Base-by-base conservation (phyloP, 2,329 filamentous ascomycete genomes). In the Xylariomycetidae sp. region DNA sequence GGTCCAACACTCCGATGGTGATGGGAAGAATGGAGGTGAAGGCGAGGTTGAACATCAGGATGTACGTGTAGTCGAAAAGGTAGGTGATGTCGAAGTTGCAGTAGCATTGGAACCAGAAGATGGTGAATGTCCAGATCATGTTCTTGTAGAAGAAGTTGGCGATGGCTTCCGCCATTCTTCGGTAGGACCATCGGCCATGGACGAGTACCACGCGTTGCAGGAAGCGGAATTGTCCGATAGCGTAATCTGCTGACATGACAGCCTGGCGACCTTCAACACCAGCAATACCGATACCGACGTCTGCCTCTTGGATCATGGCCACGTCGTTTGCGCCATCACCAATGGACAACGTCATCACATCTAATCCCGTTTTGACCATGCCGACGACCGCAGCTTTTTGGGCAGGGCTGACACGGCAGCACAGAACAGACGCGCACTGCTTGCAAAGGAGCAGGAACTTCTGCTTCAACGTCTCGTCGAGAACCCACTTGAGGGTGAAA, bases 71-170 rank as follows among this genome's bases (percentile, higher is more conserved):
- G 60, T 98, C 92, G 65, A 93, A 95, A 33, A 95, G 78, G 57
- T 95, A 96, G 28, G 90, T 90, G 60, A 90, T 88, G 65, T 98
- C 92, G 59, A 93, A 95, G 63, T 94, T 83, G 68, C 85, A 87
- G 63, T 84, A 98, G 34, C 95, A 86, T 57, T 93, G 88, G 62
- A 85, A 98, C 90, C 90, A 96, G 72, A 96, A 95, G 38, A 98
- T 84, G 26, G 83, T 76, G 55, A 95, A 90, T 1, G 87, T 92
- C 92, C 92, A 98, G 32, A 96, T 83, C 62, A 98, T 84, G 67
- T 96, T 98, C 82, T 98, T 98, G 77, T 96, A 98, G 70, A 98
- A 98, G 72, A 98, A 98, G 60, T 98, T 98, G 59, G 88, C 87
- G 52, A 93, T 95, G 29, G 82, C 85, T 66, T 98, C 92, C 19